Evolutionary conservation across 169 alveolate species (phyloP).

Genomic region (Cryptosporidium canis): DNA sequence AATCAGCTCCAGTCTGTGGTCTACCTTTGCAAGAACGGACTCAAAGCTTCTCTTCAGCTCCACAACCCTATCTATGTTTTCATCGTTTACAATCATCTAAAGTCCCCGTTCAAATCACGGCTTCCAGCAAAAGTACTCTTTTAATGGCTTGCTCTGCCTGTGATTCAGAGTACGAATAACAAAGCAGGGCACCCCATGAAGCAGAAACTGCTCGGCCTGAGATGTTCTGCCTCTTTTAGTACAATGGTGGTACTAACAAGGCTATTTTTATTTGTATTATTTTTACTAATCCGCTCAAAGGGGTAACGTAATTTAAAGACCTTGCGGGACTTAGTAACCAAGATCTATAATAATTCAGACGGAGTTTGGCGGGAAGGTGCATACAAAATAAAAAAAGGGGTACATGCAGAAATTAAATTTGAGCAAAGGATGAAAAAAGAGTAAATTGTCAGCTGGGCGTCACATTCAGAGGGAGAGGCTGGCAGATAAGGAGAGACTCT

Average conservation of each 20-base stretch:
- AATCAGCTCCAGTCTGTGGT: constrained; percentile 5
- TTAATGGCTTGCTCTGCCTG: too few species aligned
- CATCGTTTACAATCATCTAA: neutral
- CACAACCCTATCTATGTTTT: neutral
- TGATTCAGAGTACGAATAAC: too few species aligned
- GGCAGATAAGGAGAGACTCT: neutral
- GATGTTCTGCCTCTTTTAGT: neutral
- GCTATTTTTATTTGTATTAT: neutral
- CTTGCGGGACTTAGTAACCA: constrained; percentile 31
- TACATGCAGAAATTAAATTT: neutral
- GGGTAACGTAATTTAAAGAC: constrained; percentile 21
- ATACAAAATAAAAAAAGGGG: neutral
- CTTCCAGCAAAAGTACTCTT: neutral
- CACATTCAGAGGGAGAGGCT: neutral
- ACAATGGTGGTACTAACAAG: too few species aligned
- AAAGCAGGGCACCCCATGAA: too few species aligned
- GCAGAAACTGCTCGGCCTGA: neutral
- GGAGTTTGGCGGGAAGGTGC: constrained; percentile 2
- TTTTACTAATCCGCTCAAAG: neutral
- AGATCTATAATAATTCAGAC: neutral
- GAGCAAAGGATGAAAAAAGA: neutral
- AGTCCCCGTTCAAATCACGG: too few species aligned
- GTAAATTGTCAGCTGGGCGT: neutral
- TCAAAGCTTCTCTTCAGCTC: constrained; percentile 47
- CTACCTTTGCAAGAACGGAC: constrained; percentile 15